phyloP scores from a whole-genome alignment of 768 basidiomycete genomes.

The Mycena pura region DNA sequence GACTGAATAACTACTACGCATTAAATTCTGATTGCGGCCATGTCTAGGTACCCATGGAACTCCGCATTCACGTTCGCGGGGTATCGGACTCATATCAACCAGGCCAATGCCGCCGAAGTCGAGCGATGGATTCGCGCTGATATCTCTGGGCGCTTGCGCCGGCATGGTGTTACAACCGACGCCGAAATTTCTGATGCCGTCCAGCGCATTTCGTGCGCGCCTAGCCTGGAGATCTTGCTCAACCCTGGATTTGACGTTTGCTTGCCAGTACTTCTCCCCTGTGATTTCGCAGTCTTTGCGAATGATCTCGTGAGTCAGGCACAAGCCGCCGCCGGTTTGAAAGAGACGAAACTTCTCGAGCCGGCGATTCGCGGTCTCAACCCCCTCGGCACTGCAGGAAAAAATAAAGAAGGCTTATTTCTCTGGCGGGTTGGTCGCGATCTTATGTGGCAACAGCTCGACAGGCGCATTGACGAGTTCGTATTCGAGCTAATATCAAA shows the following conservation, averaged over 20 bases:
- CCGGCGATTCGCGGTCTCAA: not conserved
- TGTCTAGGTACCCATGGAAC: slow-evolving; percentile 3
- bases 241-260: not conserved
- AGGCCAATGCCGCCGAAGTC: not conserved
- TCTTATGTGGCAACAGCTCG: slow-evolving; percentile 9
- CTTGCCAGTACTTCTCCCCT: slow-evolving; percentile 8
- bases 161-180: not conserved
- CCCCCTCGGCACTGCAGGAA: not conserved
- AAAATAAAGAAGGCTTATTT: slow-evolving; percentile 1
- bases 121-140: not conserved
- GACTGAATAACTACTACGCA: not conserved
- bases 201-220: not conserved
- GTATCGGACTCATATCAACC: not conserved
- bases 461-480: slow-evolving; percentile 5
- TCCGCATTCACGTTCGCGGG: not conserved
- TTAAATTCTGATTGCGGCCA: not conserved
- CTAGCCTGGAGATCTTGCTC: not conserved
- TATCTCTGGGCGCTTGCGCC: not conserved
- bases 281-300: slow-evolving; percentile 3
- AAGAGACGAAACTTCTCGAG: not conserved
- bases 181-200: not conserved
- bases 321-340: not conserved
- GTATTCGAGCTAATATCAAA: not conserved
- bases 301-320: slow-evolving; percentile 7
- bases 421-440: not conserved